A percentile compares a stretch with the other conserved stretches of the same genome.
Conservation (phyloP, 805 yeast species). For the Teunomyces pallodes region DNA sequence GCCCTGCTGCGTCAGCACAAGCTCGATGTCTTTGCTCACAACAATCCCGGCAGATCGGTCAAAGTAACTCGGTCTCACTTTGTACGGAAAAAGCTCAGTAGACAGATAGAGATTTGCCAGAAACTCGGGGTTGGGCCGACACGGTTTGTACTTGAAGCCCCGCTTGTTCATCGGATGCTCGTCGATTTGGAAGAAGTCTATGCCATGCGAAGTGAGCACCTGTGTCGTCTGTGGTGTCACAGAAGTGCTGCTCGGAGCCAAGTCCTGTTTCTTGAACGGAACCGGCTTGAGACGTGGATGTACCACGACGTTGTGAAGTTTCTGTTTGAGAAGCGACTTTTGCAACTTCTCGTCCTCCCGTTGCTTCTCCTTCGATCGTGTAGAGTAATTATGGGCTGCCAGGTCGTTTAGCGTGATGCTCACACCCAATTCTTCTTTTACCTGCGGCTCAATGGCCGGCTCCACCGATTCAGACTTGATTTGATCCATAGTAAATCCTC, state of each 20-base stretch:
- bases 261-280: conserved; percentile 20
- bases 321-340: conserved; percentile 23
- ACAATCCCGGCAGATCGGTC: conserved; percentile 65
- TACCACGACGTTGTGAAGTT: conserved; percentile 27
- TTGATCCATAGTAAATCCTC: neutral
- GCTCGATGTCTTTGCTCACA: conserved; percentile 24
- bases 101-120: conserved; percentile 60
- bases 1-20: conserved; percentile 63
- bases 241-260: conserved; percentile 4
- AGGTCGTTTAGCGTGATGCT: neutral
- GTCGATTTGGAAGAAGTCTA: conserved; percentile 48
- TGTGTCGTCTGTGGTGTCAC: conserved; percentile 12
- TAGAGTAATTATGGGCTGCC: conserved; percentile 18
- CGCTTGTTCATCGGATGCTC: conserved; percentile 79
- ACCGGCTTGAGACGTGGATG: conserved; percentile 38
- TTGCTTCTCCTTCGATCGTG: conserved; percentile 24
- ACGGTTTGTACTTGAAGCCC: conserved; percentile 78
- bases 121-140: conserved; percentile 66
- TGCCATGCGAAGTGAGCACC: conserved; percentile 13
- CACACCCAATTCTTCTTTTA: conserved; percentile 9
- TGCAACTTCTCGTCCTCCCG: conserved; percentile 15
- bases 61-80: conserved; percentile 56
- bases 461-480: neutral
- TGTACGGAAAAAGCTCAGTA: conserved; percentile 69
- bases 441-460: conserved; percentile 17